phyloP scores from a whole-genome alignment of 257 asterid genomes.

The Ballota nigra region DNA sequence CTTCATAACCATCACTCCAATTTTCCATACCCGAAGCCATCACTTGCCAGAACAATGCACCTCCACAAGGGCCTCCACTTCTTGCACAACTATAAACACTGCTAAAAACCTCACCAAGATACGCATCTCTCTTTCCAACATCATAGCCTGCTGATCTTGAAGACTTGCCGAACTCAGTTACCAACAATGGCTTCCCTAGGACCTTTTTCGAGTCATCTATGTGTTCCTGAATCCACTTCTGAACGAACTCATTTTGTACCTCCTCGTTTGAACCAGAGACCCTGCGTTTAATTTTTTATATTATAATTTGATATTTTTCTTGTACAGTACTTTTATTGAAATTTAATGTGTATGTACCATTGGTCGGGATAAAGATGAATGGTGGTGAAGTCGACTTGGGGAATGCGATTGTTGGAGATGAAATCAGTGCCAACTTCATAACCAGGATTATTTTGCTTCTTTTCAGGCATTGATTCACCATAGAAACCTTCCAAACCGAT shows the following conservation, averaged over 20 bases:
- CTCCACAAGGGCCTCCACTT: conserved; percentile 52
- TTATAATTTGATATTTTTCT: too few species aligned
- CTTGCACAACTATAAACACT: conserved; percentile 36
- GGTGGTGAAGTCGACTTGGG: conserved; percentile 53
- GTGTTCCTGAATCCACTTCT: conserved; percentile 46
- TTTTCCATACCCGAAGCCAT: conserved; percentile 55
- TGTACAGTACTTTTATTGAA: too few species aligned
- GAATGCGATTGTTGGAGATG: conserved; percentile 41
- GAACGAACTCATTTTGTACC: conserved; percentile 38
- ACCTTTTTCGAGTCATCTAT: conserved; percentile 37
- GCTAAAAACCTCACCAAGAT: conserved; percentile 28
- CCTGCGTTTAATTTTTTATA: conserved; percentile 25
- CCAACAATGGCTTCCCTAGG: conserved; percentile 44
- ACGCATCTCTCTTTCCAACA: conserved; percentile 30
- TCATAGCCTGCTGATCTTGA: conserved; percentile 41
- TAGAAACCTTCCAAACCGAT: conserved; percentile 73
- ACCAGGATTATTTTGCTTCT: conserved; percentile 45
- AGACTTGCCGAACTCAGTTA: conserved; percentile 59
- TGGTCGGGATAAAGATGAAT: conserved; percentile 65
- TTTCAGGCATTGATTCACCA: conserved; percentile 48
- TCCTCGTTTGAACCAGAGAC: conserved; percentile 31
- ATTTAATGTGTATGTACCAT: conserved; percentile 36
- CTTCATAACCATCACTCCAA: conserved; percentile 57
- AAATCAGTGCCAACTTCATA: conserved; percentile 59
- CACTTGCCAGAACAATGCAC: conserved; percentile 59